Base-by-base conservation (phyloP, 345 rosid genomes). In the Litchi chinensis region DNA sequence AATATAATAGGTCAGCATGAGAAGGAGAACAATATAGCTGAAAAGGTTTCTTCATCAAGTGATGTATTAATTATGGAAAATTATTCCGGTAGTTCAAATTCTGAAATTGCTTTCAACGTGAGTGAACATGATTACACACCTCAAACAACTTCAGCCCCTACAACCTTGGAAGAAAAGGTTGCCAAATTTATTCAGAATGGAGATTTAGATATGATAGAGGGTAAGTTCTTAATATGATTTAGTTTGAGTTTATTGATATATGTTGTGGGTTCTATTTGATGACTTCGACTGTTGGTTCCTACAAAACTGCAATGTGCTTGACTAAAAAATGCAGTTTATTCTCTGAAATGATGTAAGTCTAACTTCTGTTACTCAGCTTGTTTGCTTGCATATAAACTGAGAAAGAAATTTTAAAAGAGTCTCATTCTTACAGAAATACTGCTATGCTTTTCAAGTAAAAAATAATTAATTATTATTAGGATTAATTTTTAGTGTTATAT, bases 151-250 rank as follows among this genome's bases (percentile, higher is more conserved):
- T 79, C 76, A 74, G 77, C 75, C 48, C 76, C 69, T 80, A 77
- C 83, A 84, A 87, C 80, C 64, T 73, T 90, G 84, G 89, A 90
- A 76, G 92, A 87, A 78, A 90, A 86, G 77, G 89, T 88, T 80
- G 78, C 87, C 74, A 90, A 82, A 37, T 93, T 94, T 82, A 83
- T 94, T 76, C 93, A 89, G 70, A 81, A 80, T 73, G 97, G 95
- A 70, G 88, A 86, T 65, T 88, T 94, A 81, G 98, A 91, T 73
- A 76, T 83, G 63, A 64, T 85, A 67, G 94, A 90, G 71, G 87
- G 98, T 94, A 83, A 81, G 80, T 71, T 54, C 44, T 26, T 50
- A 37, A 64, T 48, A 37, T 43, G 5, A 56, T 46, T 41, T 75
- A 48, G 41, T 74, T 64, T 65, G 16, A 19, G n/a, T 68, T 68